A percentile compares a stretch with the other conserved stretches of the same genome.
Conservation (phyloP, 2,329 filamentous ascomycete genomes). For the Pseudodiploospora longispora region DNA sequence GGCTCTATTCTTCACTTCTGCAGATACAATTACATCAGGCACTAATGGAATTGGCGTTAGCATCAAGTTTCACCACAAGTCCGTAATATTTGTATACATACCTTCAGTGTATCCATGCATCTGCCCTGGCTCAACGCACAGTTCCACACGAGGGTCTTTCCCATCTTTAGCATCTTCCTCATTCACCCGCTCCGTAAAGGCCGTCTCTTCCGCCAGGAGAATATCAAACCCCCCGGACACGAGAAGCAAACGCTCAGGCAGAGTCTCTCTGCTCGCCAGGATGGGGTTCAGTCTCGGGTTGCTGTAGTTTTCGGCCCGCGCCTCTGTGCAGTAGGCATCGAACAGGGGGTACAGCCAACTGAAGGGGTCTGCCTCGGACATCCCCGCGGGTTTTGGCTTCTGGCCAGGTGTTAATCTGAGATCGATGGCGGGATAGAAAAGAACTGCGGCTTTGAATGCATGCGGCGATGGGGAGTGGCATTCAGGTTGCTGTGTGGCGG, state of each 20-base stretch:
- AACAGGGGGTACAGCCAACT: constrained; percentile 31
- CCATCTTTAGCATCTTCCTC: constrained; percentile 12
- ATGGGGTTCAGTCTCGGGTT: constrained; percentile 30
- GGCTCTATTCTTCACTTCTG: constrained; percentile 1
- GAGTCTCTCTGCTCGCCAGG: constrained; percentile 22
- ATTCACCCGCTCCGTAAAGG: constrained; percentile 27
- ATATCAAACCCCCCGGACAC: constrained; percentile 33
- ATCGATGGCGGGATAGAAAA: constrained; percentile 33
- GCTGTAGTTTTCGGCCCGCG: constrained; percentile 16
- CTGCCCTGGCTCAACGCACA: constrained; percentile 13
- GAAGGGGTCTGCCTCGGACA: constrained; percentile 31
- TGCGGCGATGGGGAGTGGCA: constrained; percentile 16
- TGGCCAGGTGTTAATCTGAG: constrained; percentile 28
- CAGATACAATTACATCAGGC: not conserved
- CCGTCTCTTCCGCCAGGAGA: constrained; percentile 30
- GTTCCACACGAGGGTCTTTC: constrained; percentile 13
- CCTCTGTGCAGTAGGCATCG: constrained; percentile 32
- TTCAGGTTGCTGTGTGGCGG: constrained; percentile 17
- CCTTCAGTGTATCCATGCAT: constrained; percentile 23
- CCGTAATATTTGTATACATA: constrained; percentile 4
- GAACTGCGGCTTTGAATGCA: constrained; percentile 29
- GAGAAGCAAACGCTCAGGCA: constrained; percentile 32
- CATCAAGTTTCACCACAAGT: not conserved
- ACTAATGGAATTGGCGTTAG: not conserved
- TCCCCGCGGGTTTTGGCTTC: constrained; percentile 26